Conservation (phyloP, 306 rosid genomes). For the Canavalia gladiata region DNA sequence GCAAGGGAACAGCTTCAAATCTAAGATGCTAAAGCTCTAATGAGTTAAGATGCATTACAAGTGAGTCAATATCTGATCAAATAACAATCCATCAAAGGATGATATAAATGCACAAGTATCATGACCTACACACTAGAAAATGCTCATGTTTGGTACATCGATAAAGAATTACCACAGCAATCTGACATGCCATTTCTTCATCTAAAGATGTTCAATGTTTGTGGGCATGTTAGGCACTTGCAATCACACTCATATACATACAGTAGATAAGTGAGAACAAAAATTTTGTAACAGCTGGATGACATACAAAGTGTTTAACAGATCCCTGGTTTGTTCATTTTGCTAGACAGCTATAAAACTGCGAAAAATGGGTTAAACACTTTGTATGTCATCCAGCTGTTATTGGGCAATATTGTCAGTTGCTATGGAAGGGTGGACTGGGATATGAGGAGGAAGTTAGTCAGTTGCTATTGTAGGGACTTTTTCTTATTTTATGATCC, state of each 20-base stretch:
- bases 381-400: not conserved
- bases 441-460: not conserved
- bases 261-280: not conserved
- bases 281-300: not conserved
- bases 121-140: not conserved
- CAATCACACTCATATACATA: not conserved
- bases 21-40: not conserved
- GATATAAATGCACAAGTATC: not conserved
- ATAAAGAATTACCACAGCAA: not conserved
- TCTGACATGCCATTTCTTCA: not conserved
- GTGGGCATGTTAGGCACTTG: not conserved
- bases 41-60: not conserved
- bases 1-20: not conserved
- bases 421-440: not conserved
- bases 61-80: not conserved
- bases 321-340: not conserved
- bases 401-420: too few species aligned
- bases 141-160: not conserved
- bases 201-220: not conserved
- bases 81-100: not conserved
- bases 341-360: not conserved
- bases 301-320: not conserved
- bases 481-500: not conserved
- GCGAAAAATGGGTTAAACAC: not conserved
- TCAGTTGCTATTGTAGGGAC: not conserved